phyloP scores from a whole-genome alignment of 768 basidiomycete genomes.

The Saitozyma podzolica region DNA sequence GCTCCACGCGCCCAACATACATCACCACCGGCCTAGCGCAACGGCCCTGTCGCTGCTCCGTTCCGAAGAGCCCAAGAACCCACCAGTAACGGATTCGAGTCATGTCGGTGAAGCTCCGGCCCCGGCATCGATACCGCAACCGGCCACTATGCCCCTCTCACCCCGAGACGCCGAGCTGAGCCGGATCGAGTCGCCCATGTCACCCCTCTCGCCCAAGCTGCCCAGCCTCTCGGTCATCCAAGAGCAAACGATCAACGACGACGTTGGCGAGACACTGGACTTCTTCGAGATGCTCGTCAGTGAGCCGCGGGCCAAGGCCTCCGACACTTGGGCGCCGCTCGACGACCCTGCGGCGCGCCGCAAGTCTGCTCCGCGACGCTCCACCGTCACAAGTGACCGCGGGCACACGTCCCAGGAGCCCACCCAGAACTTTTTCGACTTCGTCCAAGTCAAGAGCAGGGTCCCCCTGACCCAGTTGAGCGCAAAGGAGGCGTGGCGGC shows the following conservation, averaged over 20 bases:
- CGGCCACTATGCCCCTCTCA: too few species aligned
- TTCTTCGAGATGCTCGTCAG: constrained; percentile 27
- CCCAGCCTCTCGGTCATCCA: too few species aligned
- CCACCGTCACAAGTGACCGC: not conserved
- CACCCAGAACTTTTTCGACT: constrained; percentile 43
- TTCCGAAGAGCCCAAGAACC: too few species aligned
- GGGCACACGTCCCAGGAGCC: constrained; percentile 23
- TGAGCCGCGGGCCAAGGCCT: constrained; percentile 1
- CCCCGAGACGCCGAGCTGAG: too few species aligned
- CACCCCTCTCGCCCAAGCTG: too few species aligned
- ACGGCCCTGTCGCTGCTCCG: too few species aligned
- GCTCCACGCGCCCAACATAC: not conserved
- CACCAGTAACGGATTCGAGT: too few species aligned
- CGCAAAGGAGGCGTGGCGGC: constrained; percentile 41
- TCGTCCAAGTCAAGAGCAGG: constrained; percentile 39
- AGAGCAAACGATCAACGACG: not conserved
- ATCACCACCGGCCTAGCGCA: too few species aligned
- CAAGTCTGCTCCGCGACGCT: not conserved
- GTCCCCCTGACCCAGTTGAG: constrained; percentile 39
- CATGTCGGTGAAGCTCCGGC: too few species aligned
- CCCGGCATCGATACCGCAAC: too few species aligned
- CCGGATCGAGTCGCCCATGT: too few species aligned
- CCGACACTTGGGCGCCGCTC: not conserved
- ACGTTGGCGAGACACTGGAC: constrained; percentile 10
- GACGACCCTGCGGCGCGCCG: not conserved